A percentile compares a stretch with the other conserved stretches of the same genome.
Evolutionary conservation across 2,329 filamentous ascomycete genomes (phyloP).

Genomic region (Xylariaceae sp.): DNA sequence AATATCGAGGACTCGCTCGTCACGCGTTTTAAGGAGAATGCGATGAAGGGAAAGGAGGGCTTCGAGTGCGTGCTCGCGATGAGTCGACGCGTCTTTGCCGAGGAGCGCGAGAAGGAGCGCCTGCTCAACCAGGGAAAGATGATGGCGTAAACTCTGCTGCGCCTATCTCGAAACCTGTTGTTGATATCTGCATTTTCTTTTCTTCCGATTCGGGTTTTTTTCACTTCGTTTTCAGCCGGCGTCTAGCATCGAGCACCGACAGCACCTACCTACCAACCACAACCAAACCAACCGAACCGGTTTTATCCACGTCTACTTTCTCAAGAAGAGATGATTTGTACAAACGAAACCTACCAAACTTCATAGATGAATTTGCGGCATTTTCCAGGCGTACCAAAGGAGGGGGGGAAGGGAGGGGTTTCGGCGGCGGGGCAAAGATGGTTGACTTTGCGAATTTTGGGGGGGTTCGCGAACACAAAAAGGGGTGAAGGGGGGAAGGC

Average conservation of each 20-base stretch:
- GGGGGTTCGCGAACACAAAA: not conserved
- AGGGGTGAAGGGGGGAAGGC: not conserved
- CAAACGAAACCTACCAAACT: conserved; percentile 14
- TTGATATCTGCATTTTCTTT: not conserved
- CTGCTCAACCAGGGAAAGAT: conserved; percentile 32
- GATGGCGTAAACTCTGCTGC: conserved; percentile 18
- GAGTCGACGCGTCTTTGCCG: conserved; percentile 83
- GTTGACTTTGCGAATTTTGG: not conserved
- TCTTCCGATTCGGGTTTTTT: not conserved
- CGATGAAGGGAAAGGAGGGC: conserved; percentile 81
- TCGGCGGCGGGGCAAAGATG: not conserved
- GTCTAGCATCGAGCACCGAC: conserved; percentile 1
- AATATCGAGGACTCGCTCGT: conserved; percentile 91
- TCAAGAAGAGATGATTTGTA: conserved; percentile 12
- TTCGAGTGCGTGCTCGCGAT: conserved; percentile 94
- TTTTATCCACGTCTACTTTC: not conserved
- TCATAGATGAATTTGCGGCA: conserved; percentile 21
- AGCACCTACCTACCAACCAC: not conserved
- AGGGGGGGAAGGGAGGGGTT: conserved; percentile 1
- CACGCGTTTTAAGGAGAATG: conserved; percentile 86
- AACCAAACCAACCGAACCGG: conserved; percentile 1
- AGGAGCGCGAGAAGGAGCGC: conserved; percentile 67
- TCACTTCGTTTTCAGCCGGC: not conserved
- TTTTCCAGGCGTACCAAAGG: conserved; percentile 18
- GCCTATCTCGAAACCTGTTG: no score